Evolutionary conservation across 2,329 filamentous ascomycete genomes (phyloP), one percentile per base, ranked within the genome.

Genomic region (Alternaria arbusti): DNA sequence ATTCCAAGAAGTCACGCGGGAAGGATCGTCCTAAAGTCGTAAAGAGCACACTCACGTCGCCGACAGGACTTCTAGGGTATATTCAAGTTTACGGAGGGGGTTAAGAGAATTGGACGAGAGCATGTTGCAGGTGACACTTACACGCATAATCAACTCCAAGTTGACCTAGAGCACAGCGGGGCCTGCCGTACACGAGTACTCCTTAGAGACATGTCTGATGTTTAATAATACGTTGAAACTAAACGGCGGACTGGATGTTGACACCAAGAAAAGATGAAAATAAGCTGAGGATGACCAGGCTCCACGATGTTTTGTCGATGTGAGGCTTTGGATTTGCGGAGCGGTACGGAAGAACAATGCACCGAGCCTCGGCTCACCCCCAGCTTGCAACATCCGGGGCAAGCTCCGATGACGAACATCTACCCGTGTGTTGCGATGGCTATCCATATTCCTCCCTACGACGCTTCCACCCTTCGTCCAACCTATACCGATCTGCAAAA

Each of bases 341-440:
- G 8, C 17, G 49, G 17, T 8, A 12, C 9, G 63, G 59, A 65
- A 58, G 22, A 67, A 67, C 40, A 7, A 52, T 32, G 12, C 22
- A 26, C 65, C 65, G 65, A 65, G 68, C 73, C 74, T 74, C 71
- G 74, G 74, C 67, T 70, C 65, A 61, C 56, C 68, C 68, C 69
- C 67, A 72, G 65, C 56, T 72, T 70, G 51, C 56, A 22, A 23
- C 54, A 23, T 66, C 59, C 64, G 57, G 45, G 49, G 32, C 47
- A 61, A 12, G 45, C 50, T 32, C 63, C 67, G 58, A 62, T 50
- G 60, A 57, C 52, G 56, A 61, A 44, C 25, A 23, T 15, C 30
- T 61, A 49, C 45, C 60, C 46, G 56, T 20, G n/a, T 22, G 44
- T 54, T 60, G 61, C 52, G 46, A 68, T 67, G 57, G 4, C 32